phyloP scores from a whole-genome alignment of 2,329 filamentous ascomycete species.

The Daldinia sp. region DNA sequence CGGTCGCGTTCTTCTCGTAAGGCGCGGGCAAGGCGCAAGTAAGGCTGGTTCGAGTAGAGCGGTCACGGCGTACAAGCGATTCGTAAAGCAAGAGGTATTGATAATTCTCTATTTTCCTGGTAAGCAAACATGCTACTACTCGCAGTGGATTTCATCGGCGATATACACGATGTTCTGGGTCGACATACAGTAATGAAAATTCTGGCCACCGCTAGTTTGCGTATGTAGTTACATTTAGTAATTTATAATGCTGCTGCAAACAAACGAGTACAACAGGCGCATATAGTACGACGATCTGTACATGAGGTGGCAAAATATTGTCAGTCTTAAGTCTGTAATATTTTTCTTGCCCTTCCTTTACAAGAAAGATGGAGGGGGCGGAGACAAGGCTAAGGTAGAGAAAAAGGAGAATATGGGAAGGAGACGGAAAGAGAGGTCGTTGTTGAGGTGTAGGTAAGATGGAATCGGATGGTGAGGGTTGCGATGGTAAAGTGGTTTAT shows the following conservation, averaged over 20 bases:
- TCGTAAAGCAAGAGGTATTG: slow-evolving; percentile 16
- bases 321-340: slow-evolving; percentile 6
- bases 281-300: slow-evolving; percentile 18
- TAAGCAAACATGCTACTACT: slow-evolving; percentile 26
- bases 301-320: slow-evolving; percentile 25
- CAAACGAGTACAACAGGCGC: slow-evolving; percentile 11
- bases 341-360: not conserved
- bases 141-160: slow-evolving; percentile 6
- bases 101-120: slow-evolving; percentile 26
- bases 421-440: not conserved
- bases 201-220: slow-evolving; percentile 6
- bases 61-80: slow-evolving; percentile 20
- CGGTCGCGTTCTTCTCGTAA: slow-evolving; percentile 3
- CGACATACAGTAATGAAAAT: slow-evolving; percentile 21
- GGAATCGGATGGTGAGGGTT: slow-evolving; percentile 15
- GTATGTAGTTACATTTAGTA: slow-evolving; percentile 28
- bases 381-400: not conserved
- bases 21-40: not conserved
- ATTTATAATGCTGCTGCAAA: slow-evolving; percentile 10
- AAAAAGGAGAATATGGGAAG: not conserved
- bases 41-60: not conserved
- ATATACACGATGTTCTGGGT: slow-evolving; percentile 13
- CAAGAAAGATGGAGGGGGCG: not conserved
- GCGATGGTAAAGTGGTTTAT: slow-evolving; percentile 20
- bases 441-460: slow-evolving; percentile 11